These are phyloP conservation scores for Lepidium sativum DNA, from an alignment of 345 rosid species.

Conservation along the genomic window DNA sequence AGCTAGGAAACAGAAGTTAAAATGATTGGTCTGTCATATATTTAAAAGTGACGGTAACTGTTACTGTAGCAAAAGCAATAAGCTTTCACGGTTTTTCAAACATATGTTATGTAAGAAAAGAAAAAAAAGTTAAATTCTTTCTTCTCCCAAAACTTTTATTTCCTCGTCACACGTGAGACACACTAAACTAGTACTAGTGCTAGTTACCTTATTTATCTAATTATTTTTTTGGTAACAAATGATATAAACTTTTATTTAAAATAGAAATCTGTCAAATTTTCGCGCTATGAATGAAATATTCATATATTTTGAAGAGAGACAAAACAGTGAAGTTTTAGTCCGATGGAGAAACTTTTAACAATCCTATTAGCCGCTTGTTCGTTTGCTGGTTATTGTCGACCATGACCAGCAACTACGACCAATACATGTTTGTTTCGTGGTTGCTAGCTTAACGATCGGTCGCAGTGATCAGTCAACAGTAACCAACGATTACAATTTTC, in stretches of 20 bases:
- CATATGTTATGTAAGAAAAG: background rate
- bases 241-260: conserved; percentile 13
- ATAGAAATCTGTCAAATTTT: conserved; percentile 15
- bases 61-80: conserved; percentile 22
- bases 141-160: conserved; percentile 5
- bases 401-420: too few species aligned
- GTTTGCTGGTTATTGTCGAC: too few species aligned
- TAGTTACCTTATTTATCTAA: background rate
- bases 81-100: conserved; percentile 16
- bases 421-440: too few species aligned
- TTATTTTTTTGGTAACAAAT: conserved; percentile 1
- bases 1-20: conserved; percentile 6
- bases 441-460: too few species aligned
- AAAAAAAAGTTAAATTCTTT: background rate
- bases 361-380: too few species aligned
- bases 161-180: conserved; percentile 35
- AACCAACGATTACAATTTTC: too few species aligned
- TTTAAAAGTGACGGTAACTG: conserved; percentile 15
- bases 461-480: too few species aligned
- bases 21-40: conserved; percentile 39
- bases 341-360: background rate
- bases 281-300: background rate
- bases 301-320: background rate
- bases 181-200: conserved; percentile 17
- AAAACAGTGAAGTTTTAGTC: background rate